These are phyloP conservation scores for Ophiostoma piceae DNA, from an alignment of 2,329 filamentous ascomycete species.

Conservation along the genomic window DNA sequence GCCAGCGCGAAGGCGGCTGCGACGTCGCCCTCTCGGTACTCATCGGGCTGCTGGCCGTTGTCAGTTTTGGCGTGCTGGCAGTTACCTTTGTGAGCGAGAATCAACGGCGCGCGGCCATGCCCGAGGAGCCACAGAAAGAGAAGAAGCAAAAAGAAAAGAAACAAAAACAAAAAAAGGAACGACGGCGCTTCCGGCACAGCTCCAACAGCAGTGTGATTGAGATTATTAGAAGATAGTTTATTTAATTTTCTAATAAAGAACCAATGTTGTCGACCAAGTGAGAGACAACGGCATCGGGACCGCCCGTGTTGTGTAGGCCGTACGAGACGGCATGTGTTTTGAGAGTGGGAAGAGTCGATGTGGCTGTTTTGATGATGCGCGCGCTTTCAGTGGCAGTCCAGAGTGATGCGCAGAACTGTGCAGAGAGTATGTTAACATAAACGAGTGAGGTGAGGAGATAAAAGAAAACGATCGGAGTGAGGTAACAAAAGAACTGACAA, in stretches of 20 bases:
- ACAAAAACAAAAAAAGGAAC: not conserved
- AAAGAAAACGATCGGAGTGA: not conserved
- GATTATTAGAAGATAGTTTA: not conserved
- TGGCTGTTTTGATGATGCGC: not conserved
- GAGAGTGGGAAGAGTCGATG: not conserved
- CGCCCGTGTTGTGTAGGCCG: slow-evolving; percentile 18
- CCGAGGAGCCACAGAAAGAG: not conserved
- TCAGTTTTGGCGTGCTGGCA: not conserved
- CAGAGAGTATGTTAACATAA: not conserved
- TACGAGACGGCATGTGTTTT: slow-evolving; percentile 18
- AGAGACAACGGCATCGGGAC: slow-evolving; percentile 15
- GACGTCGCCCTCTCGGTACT: not conserved
- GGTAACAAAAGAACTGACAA: not conserved
- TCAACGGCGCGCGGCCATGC: not conserved
- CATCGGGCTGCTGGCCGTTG: not conserved
- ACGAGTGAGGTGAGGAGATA: not conserved
- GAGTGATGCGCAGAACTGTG: not conserved
- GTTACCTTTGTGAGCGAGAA: not conserved
- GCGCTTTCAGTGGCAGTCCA: not conserved
- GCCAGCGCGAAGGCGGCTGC: not conserved
- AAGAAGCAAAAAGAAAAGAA: not conserved
- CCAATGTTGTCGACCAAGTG: slow-evolving; percentile 17
- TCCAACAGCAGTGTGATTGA: slow-evolving; percentile 5
- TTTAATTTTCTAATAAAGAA: not conserved
- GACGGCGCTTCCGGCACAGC: not conserved